Conservation (phyloP, 345 rosid species). For the Brassica juncea region DNA sequence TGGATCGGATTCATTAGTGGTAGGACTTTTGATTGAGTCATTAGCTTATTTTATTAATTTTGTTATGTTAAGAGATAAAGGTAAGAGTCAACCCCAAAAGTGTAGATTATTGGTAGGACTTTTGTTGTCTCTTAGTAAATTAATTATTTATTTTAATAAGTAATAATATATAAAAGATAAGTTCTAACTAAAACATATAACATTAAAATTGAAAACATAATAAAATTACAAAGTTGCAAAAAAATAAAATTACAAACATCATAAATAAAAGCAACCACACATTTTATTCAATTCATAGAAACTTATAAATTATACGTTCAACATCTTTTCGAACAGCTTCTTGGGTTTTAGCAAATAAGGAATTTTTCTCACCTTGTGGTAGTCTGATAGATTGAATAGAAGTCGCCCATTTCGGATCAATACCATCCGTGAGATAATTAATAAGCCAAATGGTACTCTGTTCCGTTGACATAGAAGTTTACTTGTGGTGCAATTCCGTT, state of each 20-base stretch:
- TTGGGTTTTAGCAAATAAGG: background rate
- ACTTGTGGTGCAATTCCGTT: background rate
- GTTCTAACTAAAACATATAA: too few relatives aligned
- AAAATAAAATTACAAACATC: background rate
- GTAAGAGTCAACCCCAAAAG: too few relatives aligned
- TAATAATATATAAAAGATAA: too few relatives aligned
- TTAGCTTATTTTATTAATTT: too few relatives aligned
- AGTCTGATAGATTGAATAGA: background rate
- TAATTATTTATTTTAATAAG: too few relatives aligned
- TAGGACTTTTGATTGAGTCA: too few relatives aligned
- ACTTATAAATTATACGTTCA: background rate
- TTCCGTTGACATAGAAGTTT: background rate
- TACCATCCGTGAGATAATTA: background rate
- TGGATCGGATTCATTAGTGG: background rate
- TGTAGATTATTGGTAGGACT: too few relatives aligned
- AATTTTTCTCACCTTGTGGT: background rate
- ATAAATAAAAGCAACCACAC: background rate
- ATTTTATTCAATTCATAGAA: background rate
- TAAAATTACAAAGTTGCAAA: too few relatives aligned
- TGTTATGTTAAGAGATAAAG: too few relatives aligned
- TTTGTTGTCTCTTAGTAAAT: too few relatives aligned
- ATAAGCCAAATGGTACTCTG: background rate
- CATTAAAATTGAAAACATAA: too few relatives aligned
- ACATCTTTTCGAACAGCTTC: background rate
- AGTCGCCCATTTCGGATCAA: background rate